phyloP scores from a whole-genome alignment of 2,329 filamentous ascomycete species.

The Aspergillus quadrilineatus region DNA sequence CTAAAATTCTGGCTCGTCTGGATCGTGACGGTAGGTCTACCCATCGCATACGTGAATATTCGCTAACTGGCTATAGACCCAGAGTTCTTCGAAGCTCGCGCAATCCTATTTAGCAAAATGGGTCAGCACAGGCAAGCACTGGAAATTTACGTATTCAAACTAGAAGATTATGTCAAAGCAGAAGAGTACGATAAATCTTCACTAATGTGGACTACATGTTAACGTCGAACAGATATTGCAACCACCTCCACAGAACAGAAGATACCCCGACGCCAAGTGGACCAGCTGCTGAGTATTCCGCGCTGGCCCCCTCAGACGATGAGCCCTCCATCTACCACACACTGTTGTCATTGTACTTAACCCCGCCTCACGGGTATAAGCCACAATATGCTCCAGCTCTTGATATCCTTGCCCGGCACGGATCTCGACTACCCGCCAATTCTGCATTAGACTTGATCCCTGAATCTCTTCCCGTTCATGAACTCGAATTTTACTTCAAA shows the following conservation, averaged over 20 bases:
- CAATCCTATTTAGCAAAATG: slow-evolving; percentile 91
- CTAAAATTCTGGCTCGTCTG: slow-evolving; percentile 72
- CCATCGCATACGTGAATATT: no score
- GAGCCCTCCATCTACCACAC: slow-evolving; percentile 85
- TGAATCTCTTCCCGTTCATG: slow-evolving; percentile 69
- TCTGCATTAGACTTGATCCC: slow-evolving; percentile 87
- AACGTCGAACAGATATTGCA: slow-evolving; percentile 70
- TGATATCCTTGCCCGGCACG: slow-evolving; percentile 84
- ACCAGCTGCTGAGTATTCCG: slow-evolving; percentile 37
- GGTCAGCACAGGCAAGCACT: slow-evolving; percentile 91
- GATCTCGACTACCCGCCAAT: slow-evolving; percentile 81
- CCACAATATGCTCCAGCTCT: slow-evolving; percentile 77
- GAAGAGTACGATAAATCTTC: slow-evolving; percentile 68
- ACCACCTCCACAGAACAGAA: slow-evolving; percentile 70
- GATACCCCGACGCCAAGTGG: slow-evolving; percentile 42
- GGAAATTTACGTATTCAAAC: slow-evolving; percentile 96
- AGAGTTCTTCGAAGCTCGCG: slow-evolving; percentile 82
- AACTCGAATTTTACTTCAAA: slow-evolving; percentile 87
- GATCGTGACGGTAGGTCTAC: slow-evolving; percentile 69
- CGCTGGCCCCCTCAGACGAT: slow-evolving; percentile 51
- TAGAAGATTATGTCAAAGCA: slow-evolving; percentile 81
- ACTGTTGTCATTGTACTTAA: slow-evolving; percentile 83
- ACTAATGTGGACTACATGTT: slow-evolving; percentile 8
- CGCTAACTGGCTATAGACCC: slow-evolving; percentile 58
- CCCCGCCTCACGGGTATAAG: slow-evolving; percentile 70